Evolutionary conservation across 164 flowering plant genomes (phyloP).

Genomic region (Annona squamosa): DNA sequence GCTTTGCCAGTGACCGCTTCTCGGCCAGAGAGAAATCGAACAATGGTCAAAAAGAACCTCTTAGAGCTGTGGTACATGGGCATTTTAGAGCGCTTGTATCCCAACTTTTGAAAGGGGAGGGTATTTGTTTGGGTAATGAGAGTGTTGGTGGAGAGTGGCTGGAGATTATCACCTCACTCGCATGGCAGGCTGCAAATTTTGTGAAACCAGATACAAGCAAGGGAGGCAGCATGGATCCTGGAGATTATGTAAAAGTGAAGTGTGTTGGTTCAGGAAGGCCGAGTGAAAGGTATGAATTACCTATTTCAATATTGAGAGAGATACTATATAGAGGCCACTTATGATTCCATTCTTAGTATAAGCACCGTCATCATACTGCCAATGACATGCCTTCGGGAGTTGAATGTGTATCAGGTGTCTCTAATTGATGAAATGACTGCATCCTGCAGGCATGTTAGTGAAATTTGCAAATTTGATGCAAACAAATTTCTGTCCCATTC

Average conservation of each 20-base stretch:
- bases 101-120: constrained; percentile 80
- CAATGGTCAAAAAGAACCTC: constrained; percentile 52
- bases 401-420: neutral
- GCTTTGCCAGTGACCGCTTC: constrained; percentile 32
- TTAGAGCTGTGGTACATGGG: constrained; percentile 59
- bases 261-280: constrained; percentile 77
- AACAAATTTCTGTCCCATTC: neutral
- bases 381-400: neutral
- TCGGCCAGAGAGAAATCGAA: constrained; percentile 44
- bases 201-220: constrained; percentile 84
- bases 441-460: neutral
- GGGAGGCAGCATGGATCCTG: constrained; percentile 98
- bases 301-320: neutral
- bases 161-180: constrained; percentile 56
- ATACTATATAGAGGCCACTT: neutral
- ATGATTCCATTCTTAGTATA: too few species aligned
- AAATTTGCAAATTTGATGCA: neutral
- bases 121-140: constrained; percentile 33
- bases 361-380: neutral
- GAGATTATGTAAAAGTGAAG: constrained; percentile 86
- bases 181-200: constrained; percentile 95
- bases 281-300: constrained; percentile 54
- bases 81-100: constrained; percentile 92
- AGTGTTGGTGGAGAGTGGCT: constrained; percentile 52
- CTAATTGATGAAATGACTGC: neutral